These are phyloP conservation scores for Paraphaeosphaeria minitans DNA, from an alignment of 2,329 filamentous ascomycete species.

Conservation along the genomic window DNA sequence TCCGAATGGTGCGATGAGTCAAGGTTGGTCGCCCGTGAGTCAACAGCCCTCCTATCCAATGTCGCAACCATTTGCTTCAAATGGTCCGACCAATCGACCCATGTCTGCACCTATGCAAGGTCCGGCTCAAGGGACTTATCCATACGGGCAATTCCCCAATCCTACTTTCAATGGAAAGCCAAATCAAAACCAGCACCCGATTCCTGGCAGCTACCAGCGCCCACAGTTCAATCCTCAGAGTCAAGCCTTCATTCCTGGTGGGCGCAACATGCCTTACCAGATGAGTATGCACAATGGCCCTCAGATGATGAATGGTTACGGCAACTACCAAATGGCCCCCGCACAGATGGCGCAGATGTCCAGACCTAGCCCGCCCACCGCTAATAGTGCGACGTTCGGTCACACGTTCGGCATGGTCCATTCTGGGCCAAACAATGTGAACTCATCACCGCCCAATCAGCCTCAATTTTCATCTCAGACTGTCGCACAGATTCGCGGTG, in stretches of 20 bases:
- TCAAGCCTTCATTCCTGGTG: conserved; percentile 81
- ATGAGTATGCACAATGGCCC: conserved; percentile 39
- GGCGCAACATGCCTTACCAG: conserved; percentile 47
- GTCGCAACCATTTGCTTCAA: conserved; percentile 32
- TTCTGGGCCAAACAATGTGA: conserved; percentile 15
- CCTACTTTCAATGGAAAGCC: conserved; percentile 63
- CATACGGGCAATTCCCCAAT: conserved; percentile 77
- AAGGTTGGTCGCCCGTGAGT: conserved; percentile 40
- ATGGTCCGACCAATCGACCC: conserved; percentile 36
- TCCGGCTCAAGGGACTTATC: conserved; percentile 60
- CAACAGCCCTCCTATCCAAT: conserved; percentile 37
- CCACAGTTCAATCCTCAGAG: conserved; percentile 94
- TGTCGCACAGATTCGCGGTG: conserved; percentile 14
- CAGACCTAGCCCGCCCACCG: conserved; percentile 34
- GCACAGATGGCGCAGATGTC: conserved; percentile 32
- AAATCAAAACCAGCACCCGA: conserved; percentile 78
- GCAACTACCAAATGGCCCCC: conserved; percentile 31
- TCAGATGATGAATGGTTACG: conserved; percentile 41
- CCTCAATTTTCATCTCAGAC: conserved; percentile 20
- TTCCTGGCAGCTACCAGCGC: conserved; percentile 82
- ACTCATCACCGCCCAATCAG: conserved; percentile 25
- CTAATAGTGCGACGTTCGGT: conserved; percentile 35
- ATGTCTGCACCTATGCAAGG: conserved; percentile 45
- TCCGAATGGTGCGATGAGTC: conserved; percentile 35
- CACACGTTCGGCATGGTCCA: conserved; percentile 36